Base-by-base conservation (phyloP, 495 filamentous ascomycete genomes). In the Chaetomium cochliodes region DNA sequence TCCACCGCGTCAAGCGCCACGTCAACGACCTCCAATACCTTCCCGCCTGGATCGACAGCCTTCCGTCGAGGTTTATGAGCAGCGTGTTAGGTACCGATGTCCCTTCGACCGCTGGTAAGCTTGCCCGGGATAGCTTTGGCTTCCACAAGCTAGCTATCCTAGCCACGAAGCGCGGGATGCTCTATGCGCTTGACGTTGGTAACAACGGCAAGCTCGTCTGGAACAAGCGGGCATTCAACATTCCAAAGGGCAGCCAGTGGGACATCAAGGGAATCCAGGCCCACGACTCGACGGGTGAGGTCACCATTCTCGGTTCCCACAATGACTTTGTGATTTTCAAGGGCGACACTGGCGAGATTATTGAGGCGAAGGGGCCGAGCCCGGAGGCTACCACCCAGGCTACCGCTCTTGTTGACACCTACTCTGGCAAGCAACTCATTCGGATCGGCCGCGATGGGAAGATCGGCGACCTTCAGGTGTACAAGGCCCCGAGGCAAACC, bases 1-100 rank as follows among this genome's bases (percentile, higher is more conserved):
- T 93, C 44, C 93, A 97, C 76, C 87, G 94, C 2, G 81, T 96
- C 15, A 89, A 86, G 66, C 88, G 94, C 50, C 94, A 99, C 71
- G 62, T 89, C 11, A 79, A 84, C 44, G 93, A 97, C 67, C 83
- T 98, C 44, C 79, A 90, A 69, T 78, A 91, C 69, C 80, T 97
- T n/a, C 92, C 91, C 5, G 82, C 80, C 0, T 96, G 88, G 80
- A 74, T 94, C 15, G 79, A 85, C 69, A 77, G 77, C 23, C 78
- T 93, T 23, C 90, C 90, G 12, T 69, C 74, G 37, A 86, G 89
- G 23, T 73, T 96, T 33, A 68, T 92, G 13, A 84, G 84, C 66
- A 91, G 87, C 65, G 81, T 96, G n/a, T 56, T 90, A 26, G 85
- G 84, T 52, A 81, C 78, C 2, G 83, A 85, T 46, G 73, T 69